A percentile compares a stretch with the other conserved stretches of the same genome.
Evolutionary conservation across 2,329 filamentous ascomycete genomes (phyloP).

Genomic region (Cadophora luteo-olivacea): DNA sequence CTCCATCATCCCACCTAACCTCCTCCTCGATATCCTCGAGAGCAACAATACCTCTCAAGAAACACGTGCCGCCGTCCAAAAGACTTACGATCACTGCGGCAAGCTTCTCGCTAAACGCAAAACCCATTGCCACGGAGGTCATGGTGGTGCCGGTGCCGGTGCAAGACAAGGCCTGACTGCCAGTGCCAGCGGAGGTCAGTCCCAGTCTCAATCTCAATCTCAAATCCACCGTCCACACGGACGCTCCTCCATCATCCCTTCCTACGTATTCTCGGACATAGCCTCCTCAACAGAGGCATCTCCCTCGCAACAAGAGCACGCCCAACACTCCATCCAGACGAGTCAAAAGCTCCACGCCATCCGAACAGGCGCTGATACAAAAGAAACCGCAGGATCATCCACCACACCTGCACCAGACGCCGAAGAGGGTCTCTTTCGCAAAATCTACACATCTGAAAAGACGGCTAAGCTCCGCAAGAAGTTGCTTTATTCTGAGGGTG

Average conservation of each 20-base stretch:
- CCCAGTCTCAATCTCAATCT: neutral
- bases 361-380: slow-evolving; percentile 15
- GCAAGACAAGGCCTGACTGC: slow-evolving; percentile 9
- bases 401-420: slow-evolving; percentile 8
- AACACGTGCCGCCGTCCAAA: slow-evolving; percentile 23
- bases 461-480: slow-evolving; percentile 27
- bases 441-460: slow-evolving; percentile 27
- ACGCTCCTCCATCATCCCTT: slow-evolving; percentile 20
- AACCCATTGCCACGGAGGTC: slow-evolving; percentile 2
- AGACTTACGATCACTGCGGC: slow-evolving; percentile 22
- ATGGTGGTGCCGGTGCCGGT: too few relatives aligned
- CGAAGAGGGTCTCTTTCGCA: slow-evolving; percentile 12
- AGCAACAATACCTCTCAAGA: slow-evolving; percentile 18
- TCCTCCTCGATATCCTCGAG: slow-evolving; percentile 24
- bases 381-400: neutral
- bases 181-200: slow-evolving; percentile 17
- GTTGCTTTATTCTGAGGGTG: slow-evolving; percentile 26
- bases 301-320: slow-evolving; percentile 18
- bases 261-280: slow-evolving; percentile 21
- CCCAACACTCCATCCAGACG: slow-evolving; percentile 18
- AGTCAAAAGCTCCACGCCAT: slow-evolving; percentile 15
- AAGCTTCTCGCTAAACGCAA: slow-evolving; percentile 19
- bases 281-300: slow-evolving; percentile 16
- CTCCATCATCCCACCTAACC: slow-evolving; percentile 23
- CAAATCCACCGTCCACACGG: slow-evolving; percentile 5